Evolutionary conservation across 192 early-diverging fungal genomes (phyloP), one percentile per base, ranked within the genome.

Genomic region (Geosiphon pyriformis): DNA sequence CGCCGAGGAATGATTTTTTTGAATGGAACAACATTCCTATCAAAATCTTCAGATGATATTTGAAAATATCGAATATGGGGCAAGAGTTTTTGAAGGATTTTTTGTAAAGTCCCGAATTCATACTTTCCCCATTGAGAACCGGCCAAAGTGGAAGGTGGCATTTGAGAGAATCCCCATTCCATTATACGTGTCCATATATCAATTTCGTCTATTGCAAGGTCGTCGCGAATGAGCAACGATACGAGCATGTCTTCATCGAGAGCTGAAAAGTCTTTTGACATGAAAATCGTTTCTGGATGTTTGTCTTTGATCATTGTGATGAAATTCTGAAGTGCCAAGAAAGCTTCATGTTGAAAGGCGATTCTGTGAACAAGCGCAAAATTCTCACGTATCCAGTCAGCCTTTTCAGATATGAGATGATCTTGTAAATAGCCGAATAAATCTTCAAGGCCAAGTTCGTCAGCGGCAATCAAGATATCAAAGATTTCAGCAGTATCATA

Each of bases 131-230:
- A 54, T 26, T 54, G 18, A 23, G 52, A 54, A 26, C 6, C 20
- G 20, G 6, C 52, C 4, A 26, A 42, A 6, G 37, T 42, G 15
- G 15, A 42, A 15, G 37, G 37, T 42, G 37, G 37, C 37, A 42
- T 42, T 42, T 42, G 52, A 4, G 52, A 6, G 20, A 54, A 8
- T 7, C 52, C 52, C 52, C 52, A 54, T 12, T 54, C 26, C 52
- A 54, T 54, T 12, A 54, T 23, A 20, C 26, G 52, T 26, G 18
- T 20, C 18, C 26, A 54, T 12, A 54, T 4, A 26, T 54, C 52
- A 54, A 54, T 20, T 26, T 54, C 52, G 26, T 54, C 52, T 26
- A 54, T 54, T 23, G 52, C 52, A 8, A 54, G 52, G 20, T 54
- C 52, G 20, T 54, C 52, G 8, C 52, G 52, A 12, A 20, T 12